Evolutionary conservation across 2,329 filamentous ascomycete genomes (phyloP).

Genomic region (Lecanicillium sp.): DNA sequence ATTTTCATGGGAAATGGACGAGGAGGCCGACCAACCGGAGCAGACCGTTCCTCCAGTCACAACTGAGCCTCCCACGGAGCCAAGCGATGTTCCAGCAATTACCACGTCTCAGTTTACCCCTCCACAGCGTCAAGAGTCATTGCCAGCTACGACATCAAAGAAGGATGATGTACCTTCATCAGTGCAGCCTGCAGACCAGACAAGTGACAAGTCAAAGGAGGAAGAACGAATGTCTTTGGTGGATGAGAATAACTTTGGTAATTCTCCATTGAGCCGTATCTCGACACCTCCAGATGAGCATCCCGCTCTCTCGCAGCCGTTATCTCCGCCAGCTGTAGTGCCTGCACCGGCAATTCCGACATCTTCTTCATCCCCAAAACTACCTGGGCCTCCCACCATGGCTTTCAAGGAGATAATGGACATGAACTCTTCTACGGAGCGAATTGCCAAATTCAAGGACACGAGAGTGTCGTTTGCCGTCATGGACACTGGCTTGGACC

Average conservation of each 20-base stretch:
- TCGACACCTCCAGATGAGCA: constrained; percentile 30
- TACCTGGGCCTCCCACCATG: constrained; percentile 27
- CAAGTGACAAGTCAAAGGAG: constrained; percentile 8
- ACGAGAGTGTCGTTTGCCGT: constrained; percentile 62
- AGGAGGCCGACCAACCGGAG: constrained; percentile 4
- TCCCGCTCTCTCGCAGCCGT: constrained; percentile 18
- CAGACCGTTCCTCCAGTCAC: too few species aligned
- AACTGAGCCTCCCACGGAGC: too few species aligned
- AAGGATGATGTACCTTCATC: not conserved
- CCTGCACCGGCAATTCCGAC: constrained; percentile 3
- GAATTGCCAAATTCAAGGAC: constrained; percentile 66
- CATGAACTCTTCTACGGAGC: constrained; percentile 55
- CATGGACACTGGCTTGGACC: constrained; percentile 65
- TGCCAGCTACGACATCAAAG: not conserved
- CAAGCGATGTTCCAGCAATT: too few species aligned
- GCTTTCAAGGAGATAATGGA: constrained; percentile 72
- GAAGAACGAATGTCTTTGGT: constrained; percentile 28
- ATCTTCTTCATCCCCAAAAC: too few species aligned
- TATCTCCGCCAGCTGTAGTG: constrained; percentile 9
- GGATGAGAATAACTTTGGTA: constrained; percentile 35
- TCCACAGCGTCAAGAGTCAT: not conserved
- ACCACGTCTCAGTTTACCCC: too few species aligned
- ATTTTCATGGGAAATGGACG: constrained; percentile 30
- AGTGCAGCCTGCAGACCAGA: constrained; percentile 5
- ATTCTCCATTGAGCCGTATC: constrained; percentile 23